These are phyloP conservation scores for Aspergillus carbonarius DNA, from an alignment of 2,329 filamentous ascomycete genomes.

Conservation along the genomic window DNA sequence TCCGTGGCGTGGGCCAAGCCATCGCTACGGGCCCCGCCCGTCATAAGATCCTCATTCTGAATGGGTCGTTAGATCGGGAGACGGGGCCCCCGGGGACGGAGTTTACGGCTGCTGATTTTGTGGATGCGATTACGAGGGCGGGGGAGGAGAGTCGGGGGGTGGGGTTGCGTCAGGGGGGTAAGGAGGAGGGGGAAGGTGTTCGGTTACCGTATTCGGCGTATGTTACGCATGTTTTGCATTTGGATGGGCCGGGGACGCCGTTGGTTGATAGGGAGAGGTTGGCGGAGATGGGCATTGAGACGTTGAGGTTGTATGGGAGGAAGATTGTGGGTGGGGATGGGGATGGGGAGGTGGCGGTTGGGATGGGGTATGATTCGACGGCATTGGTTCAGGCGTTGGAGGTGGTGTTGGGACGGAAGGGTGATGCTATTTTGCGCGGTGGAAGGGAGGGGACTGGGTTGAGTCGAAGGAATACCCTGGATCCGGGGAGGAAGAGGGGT, in stretches of 20 bases:
- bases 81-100: constrained; percentile 68
- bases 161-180: constrained; percentile 19
- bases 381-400: constrained; percentile 74
- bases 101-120: constrained; percentile 76
- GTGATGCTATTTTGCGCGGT: constrained; percentile 50
- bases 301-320: constrained; percentile 73
- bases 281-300: constrained; percentile 68
- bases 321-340: constrained; percentile 40
- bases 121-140: constrained; percentile 74
- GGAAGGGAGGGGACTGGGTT: constrained; percentile 41
- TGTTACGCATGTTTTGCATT: constrained; percentile 79
- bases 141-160: constrained; percentile 66
- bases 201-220: constrained; percentile 61
- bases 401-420: constrained; percentile 68
- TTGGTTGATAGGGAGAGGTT: constrained; percentile 67
- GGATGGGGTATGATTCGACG: constrained; percentile 71
- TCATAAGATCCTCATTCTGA: constrained; percentile 80
- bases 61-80: constrained; percentile 81
- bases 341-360: constrained; percentile 51
- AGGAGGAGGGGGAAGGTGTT: not conserved
- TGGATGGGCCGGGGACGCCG: constrained; percentile 70
- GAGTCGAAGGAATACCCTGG: constrained; percentile 61
- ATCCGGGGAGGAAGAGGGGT: constrained; percentile 27
- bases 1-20: constrained; percentile 70
- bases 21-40: constrained; percentile 53